Conservation (phyloP, 140 eudicot genomes). For the Erigeron philadelphicus region DNA sequence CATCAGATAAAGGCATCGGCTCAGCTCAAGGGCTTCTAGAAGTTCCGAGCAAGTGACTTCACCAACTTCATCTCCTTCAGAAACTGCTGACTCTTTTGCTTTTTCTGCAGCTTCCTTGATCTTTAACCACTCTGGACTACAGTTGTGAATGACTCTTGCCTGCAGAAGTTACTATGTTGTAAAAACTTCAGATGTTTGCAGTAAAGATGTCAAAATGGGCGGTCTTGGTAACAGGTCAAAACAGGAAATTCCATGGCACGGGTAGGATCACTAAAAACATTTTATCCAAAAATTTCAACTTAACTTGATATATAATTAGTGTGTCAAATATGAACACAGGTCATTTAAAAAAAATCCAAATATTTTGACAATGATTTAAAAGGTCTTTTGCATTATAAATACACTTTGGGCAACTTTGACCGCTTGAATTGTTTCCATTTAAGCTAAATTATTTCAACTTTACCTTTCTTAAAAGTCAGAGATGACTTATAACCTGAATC, state of each 20-base stretch:
- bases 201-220: background rate
- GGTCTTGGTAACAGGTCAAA: background rate
- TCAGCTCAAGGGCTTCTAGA: constrained; percentile 96
- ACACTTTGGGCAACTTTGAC: background rate
- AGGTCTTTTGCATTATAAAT: background rate
- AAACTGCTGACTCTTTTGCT: constrained; percentile 63
- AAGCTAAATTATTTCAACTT: background rate
- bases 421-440: too few relatives aligned
- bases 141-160: constrained; percentile 92
- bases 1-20: constrained; percentile 88
- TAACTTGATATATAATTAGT: background rate
- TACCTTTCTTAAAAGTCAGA: background rate
- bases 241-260: background rate
- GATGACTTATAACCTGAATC: background rate
- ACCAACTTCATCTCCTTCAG: constrained; percentile 89
- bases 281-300: background rate
- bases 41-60: constrained; percentile 94
- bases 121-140: constrained; percentile 84
- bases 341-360: background rate
- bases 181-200: constrained; percentile 18
- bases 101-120: constrained; percentile 95
- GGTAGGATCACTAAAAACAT: background rate
- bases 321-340: background rate
- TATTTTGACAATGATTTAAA: background rate
- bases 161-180: constrained; percentile 30